Conservation (phyloP, 768 basidiomycete species). For the Zangia roseola region DNA sequence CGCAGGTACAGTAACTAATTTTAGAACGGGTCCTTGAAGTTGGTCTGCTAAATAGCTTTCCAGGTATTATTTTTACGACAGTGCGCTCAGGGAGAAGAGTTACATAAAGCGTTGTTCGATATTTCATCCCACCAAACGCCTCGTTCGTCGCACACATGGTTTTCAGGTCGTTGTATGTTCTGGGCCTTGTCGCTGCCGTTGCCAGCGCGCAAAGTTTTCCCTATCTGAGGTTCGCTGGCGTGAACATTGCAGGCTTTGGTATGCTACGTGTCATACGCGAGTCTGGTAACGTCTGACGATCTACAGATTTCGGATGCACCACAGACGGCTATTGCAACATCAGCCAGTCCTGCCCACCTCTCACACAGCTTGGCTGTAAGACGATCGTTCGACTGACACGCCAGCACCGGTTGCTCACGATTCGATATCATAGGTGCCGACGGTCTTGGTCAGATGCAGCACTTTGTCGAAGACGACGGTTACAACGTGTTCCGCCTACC, state of each 20-base stretch:
- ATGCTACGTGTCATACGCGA: not conserved
- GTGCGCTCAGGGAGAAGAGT: no score
- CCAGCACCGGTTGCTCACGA: no score
- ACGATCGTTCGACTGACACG: no score
- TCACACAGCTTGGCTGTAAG: conserved; percentile 44
- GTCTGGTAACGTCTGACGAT: not conserved
- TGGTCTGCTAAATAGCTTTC: no score
- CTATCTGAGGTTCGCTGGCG: conserved; percentile 39
- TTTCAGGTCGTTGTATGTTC: conserved; percentile 13
- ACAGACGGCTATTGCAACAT: conserved; percentile 43
- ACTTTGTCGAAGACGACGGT: conserved; percentile 54
- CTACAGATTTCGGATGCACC: conserved; percentile 45
- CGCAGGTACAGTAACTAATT: no score
- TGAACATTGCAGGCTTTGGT: conserved; percentile 56
- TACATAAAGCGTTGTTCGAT: no score
- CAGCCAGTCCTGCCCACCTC: conserved; percentile 42
- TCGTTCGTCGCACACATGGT: conserved; percentile 10
- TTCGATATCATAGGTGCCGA: conserved; percentile 4
- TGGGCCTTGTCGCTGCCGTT: conserved; percentile 11
- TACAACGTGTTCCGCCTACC: conserved; percentile 61
- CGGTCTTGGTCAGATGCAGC: conserved; percentile 54
- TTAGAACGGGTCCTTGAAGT: no score
- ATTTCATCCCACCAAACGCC: no score
- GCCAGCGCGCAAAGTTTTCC: conserved; percentile 17
- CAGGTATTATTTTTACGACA: no score